A percentile compares a stretch with the other conserved stretches of the same genome.
Conservation (phyloP, 148 eudicot species). For the Heliosperma pusillum region DNA sequence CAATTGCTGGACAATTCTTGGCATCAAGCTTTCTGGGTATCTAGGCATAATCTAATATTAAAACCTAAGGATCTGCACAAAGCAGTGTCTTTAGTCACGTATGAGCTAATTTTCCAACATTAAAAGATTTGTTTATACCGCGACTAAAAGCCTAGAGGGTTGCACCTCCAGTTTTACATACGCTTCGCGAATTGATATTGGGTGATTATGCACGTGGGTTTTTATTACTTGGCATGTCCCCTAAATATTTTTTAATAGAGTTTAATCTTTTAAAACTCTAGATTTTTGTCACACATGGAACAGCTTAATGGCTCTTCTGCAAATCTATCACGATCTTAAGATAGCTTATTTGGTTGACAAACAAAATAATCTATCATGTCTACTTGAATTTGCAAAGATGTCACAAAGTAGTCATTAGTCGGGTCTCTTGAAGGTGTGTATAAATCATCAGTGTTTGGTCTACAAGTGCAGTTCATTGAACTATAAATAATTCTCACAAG, state of each 20-base stretch:
- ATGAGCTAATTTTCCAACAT: not conserved
- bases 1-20: not conserved
- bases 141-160: no score
- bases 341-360: no score
- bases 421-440: not conserved
- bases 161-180: no score
- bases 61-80: not conserved
- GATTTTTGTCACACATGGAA: no score
- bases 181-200: no score
- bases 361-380: not conserved
- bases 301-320: no score
- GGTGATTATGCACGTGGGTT: no score
- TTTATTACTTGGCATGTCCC: no score
- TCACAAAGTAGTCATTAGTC: not conserved
- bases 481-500: slow-evolving; percentile 51
- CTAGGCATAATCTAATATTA: not conserved
- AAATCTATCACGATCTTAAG: no score
- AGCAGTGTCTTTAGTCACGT: not conserved
- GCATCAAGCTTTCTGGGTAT: not conserved
- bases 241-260: no score
- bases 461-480: slow-evolving; percentile 23
- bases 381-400: slow-evolving; percentile 3
- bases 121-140: no score
- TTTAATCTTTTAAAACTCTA: no score
- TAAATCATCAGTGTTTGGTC: not conserved